These are phyloP conservation scores for Nematodospora anomalae DNA, from an alignment of 1,139 yeast genomes.

Conservation along the genomic window DNA sequence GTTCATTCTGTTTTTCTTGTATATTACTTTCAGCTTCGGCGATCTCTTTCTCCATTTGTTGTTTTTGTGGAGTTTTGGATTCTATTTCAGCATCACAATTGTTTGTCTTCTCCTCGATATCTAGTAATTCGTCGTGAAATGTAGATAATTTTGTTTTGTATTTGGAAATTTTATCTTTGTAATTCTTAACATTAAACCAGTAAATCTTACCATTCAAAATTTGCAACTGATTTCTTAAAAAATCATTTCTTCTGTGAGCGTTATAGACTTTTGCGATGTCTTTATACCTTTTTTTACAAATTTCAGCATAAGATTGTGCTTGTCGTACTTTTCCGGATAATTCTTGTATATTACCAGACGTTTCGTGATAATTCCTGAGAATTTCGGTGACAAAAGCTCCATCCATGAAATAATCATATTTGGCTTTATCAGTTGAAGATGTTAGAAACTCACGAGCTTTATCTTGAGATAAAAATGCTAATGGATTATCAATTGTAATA, in stretches of 20 bases:
- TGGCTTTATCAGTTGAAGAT: conserved; percentile 65
- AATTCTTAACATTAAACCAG: conserved; percentile 55
- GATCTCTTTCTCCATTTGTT: conserved; percentile 18
- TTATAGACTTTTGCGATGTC: conserved; percentile 36
- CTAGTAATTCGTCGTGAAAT: conserved; percentile 22
- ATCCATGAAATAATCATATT: conserved; percentile 74
- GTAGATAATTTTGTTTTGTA: conserved; percentile 19
- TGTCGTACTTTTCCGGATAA: conserved; percentile 41
- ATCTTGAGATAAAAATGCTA: conserved; percentile 92
- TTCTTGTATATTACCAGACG: conserved; percentile 38
- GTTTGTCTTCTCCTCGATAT: conserved; percentile 13
- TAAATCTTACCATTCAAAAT: conserved; percentile 59
- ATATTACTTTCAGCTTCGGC: conserved; percentile 14
- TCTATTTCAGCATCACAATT: conserved; percentile 16
- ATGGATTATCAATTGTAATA: conserved; percentile 85
- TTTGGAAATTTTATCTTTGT: conserved; percentile 30
- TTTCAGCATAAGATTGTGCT: conserved; percentile 27
- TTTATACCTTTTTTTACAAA: conserved; percentile 32
- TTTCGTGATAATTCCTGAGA: conserved; percentile 46
- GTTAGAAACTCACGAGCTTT: conserved; percentile 89
- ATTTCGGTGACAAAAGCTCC: conserved; percentile 74
- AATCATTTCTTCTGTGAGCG: conserved; percentile 43
- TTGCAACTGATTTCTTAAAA: conserved; percentile 44
- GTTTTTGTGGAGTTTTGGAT: conserved; percentile 14
- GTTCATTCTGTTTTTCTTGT: conserved; percentile 15